These are phyloP conservation scores for Torulaspora quercuum DNA, from an alignment of 805 yeast species.

Conservation along the genomic window DNA sequence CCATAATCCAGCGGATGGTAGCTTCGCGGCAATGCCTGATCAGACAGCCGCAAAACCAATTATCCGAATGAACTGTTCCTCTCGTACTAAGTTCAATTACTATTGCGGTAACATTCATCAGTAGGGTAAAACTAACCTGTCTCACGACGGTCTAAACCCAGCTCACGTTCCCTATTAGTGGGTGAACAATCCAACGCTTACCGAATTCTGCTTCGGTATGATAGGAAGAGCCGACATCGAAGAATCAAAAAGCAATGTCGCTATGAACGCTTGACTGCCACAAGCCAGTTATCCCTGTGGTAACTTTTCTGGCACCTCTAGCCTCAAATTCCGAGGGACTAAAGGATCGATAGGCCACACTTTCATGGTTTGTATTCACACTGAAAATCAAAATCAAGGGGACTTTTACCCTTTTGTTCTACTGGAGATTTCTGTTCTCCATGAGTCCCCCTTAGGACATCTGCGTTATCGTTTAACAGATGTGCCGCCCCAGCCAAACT, in stretches of 20 bases:
- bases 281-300: slow-evolving; percentile 45
- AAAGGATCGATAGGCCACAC: slow-evolving; percentile 50
- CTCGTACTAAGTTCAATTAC: slow-evolving; percentile 46
- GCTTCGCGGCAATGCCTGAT: slow-evolving; percentile 47
- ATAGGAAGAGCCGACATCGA: slow-evolving; percentile 50
- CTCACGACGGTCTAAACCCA: slow-evolving; percentile 45
- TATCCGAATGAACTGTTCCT: slow-evolving; percentile 47
- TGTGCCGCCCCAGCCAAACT: slow-evolving; percentile 48
- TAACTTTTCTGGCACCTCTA: slow-evolving; percentile 45
- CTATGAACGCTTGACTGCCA: slow-evolving; percentile 49
- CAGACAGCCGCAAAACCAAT: slow-evolving; percentile 46
- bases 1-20: slow-evolving; percentile 49
- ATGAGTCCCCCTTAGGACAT: slow-evolving; percentile 44
- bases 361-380: slow-evolving; percentile 46
- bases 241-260: slow-evolving; percentile 47
- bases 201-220: slow-evolving; percentile 49
- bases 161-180: slow-evolving; percentile 47
- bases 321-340: slow-evolving; percentile 45
- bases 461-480: slow-evolving; percentile 47
- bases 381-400: slow-evolving; percentile 46
- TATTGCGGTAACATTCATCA: slow-evolving; percentile 40
- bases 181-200: slow-evolving; percentile 47
- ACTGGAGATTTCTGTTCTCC: slow-evolving; percentile 47
- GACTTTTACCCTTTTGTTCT: slow-evolving; percentile 47
- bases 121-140: slow-evolving; percentile 45